Percentiles rank a stretch among this genome's conserved stretches.
phyloP scores from a whole-genome alignment of 75 land plant genomes.

The Gnetum montanum region DNA sequence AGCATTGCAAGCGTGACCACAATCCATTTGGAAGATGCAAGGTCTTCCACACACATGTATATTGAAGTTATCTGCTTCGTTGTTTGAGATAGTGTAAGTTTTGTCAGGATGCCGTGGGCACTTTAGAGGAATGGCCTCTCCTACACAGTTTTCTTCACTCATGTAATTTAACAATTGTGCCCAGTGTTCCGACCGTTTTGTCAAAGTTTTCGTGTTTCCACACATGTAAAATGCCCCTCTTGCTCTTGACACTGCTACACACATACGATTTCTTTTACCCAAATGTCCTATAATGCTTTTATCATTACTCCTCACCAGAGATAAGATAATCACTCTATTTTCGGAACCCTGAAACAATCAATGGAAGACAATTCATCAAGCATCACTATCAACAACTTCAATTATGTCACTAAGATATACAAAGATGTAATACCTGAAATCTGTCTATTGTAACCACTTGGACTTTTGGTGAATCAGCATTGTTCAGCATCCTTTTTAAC shows the following conservation, averaged over 20 bases:
- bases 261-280: slow-evolving; percentile 14
- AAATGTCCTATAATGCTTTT: slow-evolving; percentile 17
- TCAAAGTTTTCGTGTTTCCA: slow-evolving; percentile 4
- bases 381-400: too few relatives aligned
- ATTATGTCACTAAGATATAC: too few relatives aligned
- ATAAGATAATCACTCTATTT: slow-evolving; percentile 5
- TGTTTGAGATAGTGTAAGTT: slow-evolving; percentile 7
- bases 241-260: slow-evolving; percentile 17
- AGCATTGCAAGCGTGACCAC: slow-evolving; percentile 7
- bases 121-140: slow-evolving; percentile 1
- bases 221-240: slow-evolving; percentile 8
- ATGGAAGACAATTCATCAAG: too few relatives aligned
- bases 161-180: background rate
- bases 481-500: background rate
- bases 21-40: slow-evolving; percentile 1
- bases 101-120: slow-evolving; percentile 12
- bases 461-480: background rate
- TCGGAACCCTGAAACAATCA: slow-evolving; percentile 6
- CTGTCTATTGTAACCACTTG: slow-evolving; percentile 1
- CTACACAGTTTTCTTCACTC: slow-evolving; percentile 3
- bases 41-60: slow-evolving; percentile 10
- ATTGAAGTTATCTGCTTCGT: background rate
- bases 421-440: slow-evolving; percentile 7
- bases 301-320: slow-evolving; percentile 9
- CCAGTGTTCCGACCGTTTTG: slow-evolving; percentile 12